Evolutionary conservation across 2,329 filamentous ascomycete genomes (phyloP).

Genomic region (Aspergillus eucalypticola): DNA sequence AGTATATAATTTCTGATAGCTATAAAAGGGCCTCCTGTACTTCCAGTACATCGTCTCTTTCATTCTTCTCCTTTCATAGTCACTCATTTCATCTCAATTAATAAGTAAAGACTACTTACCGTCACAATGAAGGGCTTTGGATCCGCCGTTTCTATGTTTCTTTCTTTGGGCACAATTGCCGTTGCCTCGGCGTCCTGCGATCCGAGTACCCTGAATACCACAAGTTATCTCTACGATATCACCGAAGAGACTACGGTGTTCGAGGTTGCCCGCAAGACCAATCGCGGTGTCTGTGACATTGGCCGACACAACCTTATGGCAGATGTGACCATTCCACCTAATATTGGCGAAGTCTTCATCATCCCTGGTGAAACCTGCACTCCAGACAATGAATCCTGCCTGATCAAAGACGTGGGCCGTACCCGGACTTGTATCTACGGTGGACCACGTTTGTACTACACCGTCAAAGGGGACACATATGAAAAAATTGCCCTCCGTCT

Average conservation of each 20-base stretch:
- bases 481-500: slow-evolving; percentile 15
- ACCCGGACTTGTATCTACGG: slow-evolving; percentile 19
- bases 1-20: no score
- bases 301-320: slow-evolving; percentile 18
- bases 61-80: no score
- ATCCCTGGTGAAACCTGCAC: slow-evolving; percentile 17
- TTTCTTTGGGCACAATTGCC: neutral
- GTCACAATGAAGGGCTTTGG: neutral
- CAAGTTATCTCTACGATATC: neutral
- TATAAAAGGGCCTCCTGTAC: no score
- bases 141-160: neutral
- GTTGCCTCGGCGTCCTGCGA: slow-evolving; percentile 5
- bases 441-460: slow-evolving; percentile 22
- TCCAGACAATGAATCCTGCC: slow-evolving; percentile 17
- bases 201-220: slow-evolving; percentile 9
- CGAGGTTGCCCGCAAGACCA: slow-evolving; percentile 10
- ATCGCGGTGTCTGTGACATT: slow-evolving; percentile 18
- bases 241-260: slow-evolving; percentile 10
- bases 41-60: no score
- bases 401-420: slow-evolving; percentile 8
- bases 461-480: slow-evolving; percentile 20
- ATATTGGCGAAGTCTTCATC: slow-evolving; percentile 15
- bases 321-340: slow-evolving; percentile 19
- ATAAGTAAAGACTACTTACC: no score
- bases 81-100: no score